Conservation (phyloP, 805 yeast species). For the Candida pseudofarinosa region DNA sequence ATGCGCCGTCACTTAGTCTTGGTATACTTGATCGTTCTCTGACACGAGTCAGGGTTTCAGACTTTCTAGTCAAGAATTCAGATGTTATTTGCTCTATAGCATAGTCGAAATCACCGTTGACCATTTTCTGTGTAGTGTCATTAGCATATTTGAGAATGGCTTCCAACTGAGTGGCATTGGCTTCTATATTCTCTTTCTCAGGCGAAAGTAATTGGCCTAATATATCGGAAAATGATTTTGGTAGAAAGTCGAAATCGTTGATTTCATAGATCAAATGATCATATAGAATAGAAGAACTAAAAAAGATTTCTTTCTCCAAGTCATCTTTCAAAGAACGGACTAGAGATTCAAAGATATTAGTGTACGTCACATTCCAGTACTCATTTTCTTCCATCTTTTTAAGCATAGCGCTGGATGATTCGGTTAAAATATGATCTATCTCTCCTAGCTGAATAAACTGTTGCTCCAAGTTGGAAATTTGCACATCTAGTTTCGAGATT, state of each 20-base stretch:
- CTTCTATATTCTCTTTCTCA: conserved; percentile 1
- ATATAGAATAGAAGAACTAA: conserved; percentile 51
- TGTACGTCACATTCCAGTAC: conserved; percentile 50
- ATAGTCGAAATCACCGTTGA: conserved; percentile 34
- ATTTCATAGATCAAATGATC: conserved; percentile 42
- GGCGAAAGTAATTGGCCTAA: background rate
- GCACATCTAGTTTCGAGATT: conserved; percentile 31
- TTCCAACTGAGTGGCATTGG: background rate
- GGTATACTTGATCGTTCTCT: conserved; percentile 1
- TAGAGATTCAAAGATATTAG: conserved; percentile 36
- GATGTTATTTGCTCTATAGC: conserved; percentile 28
- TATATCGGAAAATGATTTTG: conserved; percentile 5
- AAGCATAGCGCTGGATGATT: conserved; percentile 44
- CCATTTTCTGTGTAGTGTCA: conserved; percentile 15
- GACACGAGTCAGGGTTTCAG: conserved; percentile 7
- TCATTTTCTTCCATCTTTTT: conserved; percentile 49
- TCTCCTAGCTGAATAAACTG: conserved; percentile 48
- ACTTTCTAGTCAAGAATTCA: conserved; percentile 22
- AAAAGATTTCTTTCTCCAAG: conserved; percentile 50
- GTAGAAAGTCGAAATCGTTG: conserved; percentile 8
- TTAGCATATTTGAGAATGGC: background rate
- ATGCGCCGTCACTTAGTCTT: background rate
- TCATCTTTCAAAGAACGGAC: conserved; percentile 43
- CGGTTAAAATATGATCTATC: conserved; percentile 47
- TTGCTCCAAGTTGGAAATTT: conserved; percentile 49